A percentile compares a stretch with the other conserved stretches of the same genome.
Conservation (phyloP, 1,284 basidiomycete species). For the Fomitopsis pinicola region DNA sequence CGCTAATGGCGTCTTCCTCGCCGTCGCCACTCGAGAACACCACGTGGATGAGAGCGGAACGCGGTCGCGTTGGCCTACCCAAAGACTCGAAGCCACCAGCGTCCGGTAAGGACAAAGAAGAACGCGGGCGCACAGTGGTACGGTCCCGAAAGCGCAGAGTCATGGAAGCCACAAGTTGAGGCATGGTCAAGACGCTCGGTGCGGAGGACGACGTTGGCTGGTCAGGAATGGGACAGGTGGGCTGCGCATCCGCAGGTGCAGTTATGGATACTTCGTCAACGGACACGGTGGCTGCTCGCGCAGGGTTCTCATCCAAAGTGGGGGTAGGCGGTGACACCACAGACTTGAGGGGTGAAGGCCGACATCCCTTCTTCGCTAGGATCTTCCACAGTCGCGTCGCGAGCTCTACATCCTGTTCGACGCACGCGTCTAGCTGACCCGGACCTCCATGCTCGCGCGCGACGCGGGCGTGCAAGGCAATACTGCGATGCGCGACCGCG, state of each 20-base stretch:
- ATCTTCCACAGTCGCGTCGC: constrained; percentile 27
- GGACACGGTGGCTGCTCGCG: neutral
- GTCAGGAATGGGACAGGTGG: constrained; percentile 6
- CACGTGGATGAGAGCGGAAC: neutral
- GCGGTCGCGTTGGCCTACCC: neutral
- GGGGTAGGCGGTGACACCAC: neutral
- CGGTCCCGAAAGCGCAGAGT: constrained; percentile 30
- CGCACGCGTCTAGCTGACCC: constrained; percentile 9
- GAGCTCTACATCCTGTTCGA: constrained; percentile 27
- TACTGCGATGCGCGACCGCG: constrained; percentile 37
- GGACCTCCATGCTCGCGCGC: neutral
- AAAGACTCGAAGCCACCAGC: neutral
- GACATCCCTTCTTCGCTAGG: constrained; percentile 29
- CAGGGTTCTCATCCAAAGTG: neutral
- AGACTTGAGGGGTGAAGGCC: constrained; percentile 18
- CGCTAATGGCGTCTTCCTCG: neutral
- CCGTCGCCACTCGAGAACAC: neutral
- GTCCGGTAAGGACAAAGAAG: neutral
- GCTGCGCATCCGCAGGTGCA: constrained; percentile 11
- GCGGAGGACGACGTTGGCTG: neutral
- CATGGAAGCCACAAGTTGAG: constrained; percentile 31
- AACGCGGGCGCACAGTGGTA: constrained; percentile 17
- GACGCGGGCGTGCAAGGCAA: constrained; percentile 21
- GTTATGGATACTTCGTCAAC: neutral
- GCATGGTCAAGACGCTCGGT: constrained; percentile 20